A percentile compares a stretch with the other conserved stretches of the same genome.
Evolutionary conservation across 2,329 filamentous ascomycete genomes (phyloP).

Genomic region (Sphaceloma murrayae): DNA sequence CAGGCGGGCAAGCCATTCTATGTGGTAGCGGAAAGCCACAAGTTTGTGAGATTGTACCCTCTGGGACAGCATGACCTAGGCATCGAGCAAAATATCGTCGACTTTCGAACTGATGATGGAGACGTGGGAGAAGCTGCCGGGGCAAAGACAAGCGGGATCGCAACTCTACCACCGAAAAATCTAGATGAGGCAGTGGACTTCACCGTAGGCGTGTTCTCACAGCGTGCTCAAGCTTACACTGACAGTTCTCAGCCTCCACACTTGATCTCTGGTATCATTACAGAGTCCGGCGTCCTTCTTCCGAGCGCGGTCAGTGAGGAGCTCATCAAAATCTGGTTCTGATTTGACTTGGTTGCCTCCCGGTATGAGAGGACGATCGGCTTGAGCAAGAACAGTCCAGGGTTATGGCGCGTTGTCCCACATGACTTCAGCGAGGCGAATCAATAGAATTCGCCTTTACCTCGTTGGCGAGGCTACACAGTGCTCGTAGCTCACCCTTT

Average conservation of each 20-base stretch:
- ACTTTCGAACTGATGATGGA: slow-evolving; percentile 52
- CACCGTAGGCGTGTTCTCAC: too few species aligned
- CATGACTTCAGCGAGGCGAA: too few species aligned
- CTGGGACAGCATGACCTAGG: slow-evolving; percentile 72
- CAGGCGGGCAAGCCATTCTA: slow-evolving; percentile 69
- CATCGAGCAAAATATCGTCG: slow-evolving; percentile 66
- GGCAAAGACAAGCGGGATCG: slow-evolving; percentile 15
- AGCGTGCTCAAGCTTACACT: too few species aligned
- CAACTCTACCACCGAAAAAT: slow-evolving; percentile 14
- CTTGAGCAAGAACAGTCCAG: background rate
- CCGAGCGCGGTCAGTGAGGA: slow-evolving; percentile 62
- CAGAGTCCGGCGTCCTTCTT: slow-evolving; percentile 62
- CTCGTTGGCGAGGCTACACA: too few species aligned
- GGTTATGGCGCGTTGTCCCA: background rate
- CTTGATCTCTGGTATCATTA: slow-evolving; percentile 63
- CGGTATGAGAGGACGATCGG: too few species aligned
- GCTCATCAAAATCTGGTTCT: slow-evolving; percentile 54
- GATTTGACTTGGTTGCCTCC: too few species aligned
- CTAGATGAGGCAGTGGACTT: slow-evolving; percentile 55
- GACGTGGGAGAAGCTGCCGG: slow-evolving; percentile 21
- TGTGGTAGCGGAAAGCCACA: slow-evolving; percentile 90
- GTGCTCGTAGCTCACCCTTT: too few species aligned
- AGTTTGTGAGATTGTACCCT: slow-evolving; percentile 84
- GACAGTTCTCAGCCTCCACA: slow-evolving; percentile 48
- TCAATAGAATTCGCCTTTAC: too few species aligned